A percentile compares a stretch with the other conserved stretches of the same genome.
Evolutionary conservation across 208 protist species (phyloP).

Genomic region (Wallacemonas collosoma): DNA sequence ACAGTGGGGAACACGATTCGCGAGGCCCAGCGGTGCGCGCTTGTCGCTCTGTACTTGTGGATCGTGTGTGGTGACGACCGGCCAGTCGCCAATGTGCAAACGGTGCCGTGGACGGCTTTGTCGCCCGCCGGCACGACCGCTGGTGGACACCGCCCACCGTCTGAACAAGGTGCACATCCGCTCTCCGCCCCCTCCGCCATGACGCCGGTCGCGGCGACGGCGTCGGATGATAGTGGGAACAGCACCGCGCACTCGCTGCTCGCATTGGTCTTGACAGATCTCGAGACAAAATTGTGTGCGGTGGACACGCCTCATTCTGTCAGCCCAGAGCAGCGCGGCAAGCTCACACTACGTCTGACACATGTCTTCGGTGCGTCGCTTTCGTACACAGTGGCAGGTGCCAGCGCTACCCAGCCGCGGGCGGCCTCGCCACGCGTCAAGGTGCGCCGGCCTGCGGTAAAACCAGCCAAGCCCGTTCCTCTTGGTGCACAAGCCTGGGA

Average conservation of each 20-base stretch:
- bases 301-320: neutral
- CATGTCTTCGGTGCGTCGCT: constrained; percentile 3
- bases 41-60: constrained; percentile 11
- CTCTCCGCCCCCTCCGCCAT: too few relatives aligned
- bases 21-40: neutral
- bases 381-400: neutral
- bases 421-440: constrained; percentile 14
- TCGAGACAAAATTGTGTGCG: constrained; percentile 3
- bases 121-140: too few relatives aligned
- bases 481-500: constrained; percentile 5
- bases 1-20: neutral
- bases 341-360: constrained; percentile 2
- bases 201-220: too few relatives aligned
- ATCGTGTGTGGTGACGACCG: neutral
- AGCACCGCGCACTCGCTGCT: neutral
- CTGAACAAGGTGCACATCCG: too few relatives aligned
- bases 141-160: too few relatives aligned
- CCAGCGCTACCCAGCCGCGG: neutral
- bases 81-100: neutral
- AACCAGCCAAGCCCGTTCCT: constrained; percentile 6
- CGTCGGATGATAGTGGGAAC: too few relatives aligned
- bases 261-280: neutral
- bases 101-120: neutral
- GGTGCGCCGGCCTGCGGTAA: neutral
- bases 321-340: neutral